Evolutionary conservation across 75 land plant species (phyloP), one percentile per base, ranked within the genome.

Genomic region (Isoetes taiwanensis): DNA sequence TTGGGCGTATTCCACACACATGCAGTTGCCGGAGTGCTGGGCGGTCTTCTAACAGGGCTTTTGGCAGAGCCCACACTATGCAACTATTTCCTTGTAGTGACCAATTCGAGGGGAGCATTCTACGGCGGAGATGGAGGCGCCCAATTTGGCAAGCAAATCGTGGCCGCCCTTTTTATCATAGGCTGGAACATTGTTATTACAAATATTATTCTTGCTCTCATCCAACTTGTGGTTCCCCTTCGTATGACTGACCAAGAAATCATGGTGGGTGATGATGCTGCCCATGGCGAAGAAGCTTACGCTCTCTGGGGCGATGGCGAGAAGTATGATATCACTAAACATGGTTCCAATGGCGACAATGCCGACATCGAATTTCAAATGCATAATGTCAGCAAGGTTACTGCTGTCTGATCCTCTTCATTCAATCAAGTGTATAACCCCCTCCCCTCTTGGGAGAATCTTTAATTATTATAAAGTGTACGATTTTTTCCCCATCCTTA

Each of bases 201-300:
- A 3, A 59, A 53, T 34, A 1, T 73, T 19, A 73, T 76, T 23
- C 70, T 69, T 40, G 33, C 65, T 37, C 1, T 39, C 12, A 54
- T 76, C n/a, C 28, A 38, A 20, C 1, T 64, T 16, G 1, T 76
- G 11, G 62, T 73, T 34, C 80, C 83, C 1, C 68, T 76, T 25
- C 67, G 80, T 33, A 76, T 76, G 83, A 63, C 73, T 1, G 77
- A 80, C 20, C 74, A 80, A 40, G 70, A 76, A 28, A 52, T 80
- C 64, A 55, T 20, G 38, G 34, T 73, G 11, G 80, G 80, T 2
- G 80, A 80, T 32, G 80, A 80, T 10, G 80, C 77, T 8, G 77
- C 54, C 27, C 80, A 76, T 41, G 83, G 80, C 8, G 80, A 80
- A 52, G 83, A 73, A 35, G 80, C 83, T 11, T 80, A 80, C 52